These are phyloP conservation scores for Euphorbia celastroides DNA, from an alignment of 441 rosid genomes.

Conservation along the genomic window DNA sequence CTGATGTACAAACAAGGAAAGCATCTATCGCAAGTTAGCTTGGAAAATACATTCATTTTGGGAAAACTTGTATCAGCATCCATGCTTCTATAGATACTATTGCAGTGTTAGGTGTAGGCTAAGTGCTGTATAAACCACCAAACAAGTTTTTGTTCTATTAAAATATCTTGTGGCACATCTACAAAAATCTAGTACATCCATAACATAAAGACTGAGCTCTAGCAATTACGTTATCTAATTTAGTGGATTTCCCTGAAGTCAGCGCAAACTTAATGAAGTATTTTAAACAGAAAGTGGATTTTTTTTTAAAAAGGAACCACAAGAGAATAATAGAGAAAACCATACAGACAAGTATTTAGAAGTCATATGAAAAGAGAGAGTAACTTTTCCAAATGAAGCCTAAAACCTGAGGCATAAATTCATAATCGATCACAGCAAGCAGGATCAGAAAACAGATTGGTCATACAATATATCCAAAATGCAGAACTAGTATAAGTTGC, in stretches of 20 bases:
- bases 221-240: not conserved
- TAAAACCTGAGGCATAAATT: not conserved
- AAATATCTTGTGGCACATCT: not conserved
- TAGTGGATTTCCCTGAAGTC: not conserved
- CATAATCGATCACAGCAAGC: not conserved
- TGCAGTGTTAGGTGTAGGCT: constrained; percentile 12
- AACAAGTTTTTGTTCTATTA: constrained; percentile 8
- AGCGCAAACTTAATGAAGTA: not conserved
- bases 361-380: not conserved
- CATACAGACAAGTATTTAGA: not conserved
- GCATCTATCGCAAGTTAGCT: constrained; percentile 1
- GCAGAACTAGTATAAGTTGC: not conserved
- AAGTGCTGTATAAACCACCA: constrained; percentile 13
- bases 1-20: not conserved
- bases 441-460: not conserved
- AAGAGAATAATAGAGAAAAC: not conserved
- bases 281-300: not conserved
- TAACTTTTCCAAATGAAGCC: not conserved
- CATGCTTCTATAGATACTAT: constrained; percentile 15
- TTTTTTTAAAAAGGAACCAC: not conserved
- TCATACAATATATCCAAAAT: not conserved
- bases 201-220: not conserved
- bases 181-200: not conserved
- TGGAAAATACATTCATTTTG: not conserved
- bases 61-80: constrained; percentile 17